Evolutionary conservation across 495 filamentous ascomycete species (phyloP), one percentile per base, ranked within the genome.

Genomic region (Penicillium simplicissimum): DNA sequence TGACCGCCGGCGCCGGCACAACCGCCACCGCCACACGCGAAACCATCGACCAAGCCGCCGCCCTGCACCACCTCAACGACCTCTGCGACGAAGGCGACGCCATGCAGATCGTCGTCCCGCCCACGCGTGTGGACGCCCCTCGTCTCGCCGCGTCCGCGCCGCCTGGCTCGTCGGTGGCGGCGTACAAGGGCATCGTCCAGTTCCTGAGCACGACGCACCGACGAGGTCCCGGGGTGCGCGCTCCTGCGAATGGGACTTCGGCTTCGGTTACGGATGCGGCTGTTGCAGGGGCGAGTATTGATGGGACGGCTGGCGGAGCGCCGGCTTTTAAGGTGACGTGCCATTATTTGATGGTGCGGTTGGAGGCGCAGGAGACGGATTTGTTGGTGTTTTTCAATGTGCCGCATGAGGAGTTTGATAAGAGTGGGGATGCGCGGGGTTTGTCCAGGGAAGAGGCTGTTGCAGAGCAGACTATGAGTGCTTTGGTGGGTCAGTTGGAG

Each of bases 361-460:
- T 98, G 28, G 84, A 84, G 74, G 78, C 84, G 63, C 82, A 96
- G 74, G 77, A 76, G 62, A 94, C 95, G 14, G 95, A 98, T 77
- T 69, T 98, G n/a, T 71, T 96, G 28, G 85, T 96, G 58, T 90
- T 91, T 33, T 84, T 96, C 71, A 98, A 98, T 77, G 89, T 96
- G 35, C 95, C 93, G 28, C 88, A 92, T 72, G 84, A 86, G 21
- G 88, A 91, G 53, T 86, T 92, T 61, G 77, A 78, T 64, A 72
- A 73, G 56, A 73, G 60, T 34, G 75, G 74, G 17, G 71, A 79
- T 66, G 43, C 56, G 66, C 67, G 15, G 40, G 74, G 59, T 31
- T 71, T 77, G 71, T 84, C 67, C 73, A 81, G 71, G 23, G 87
- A 85, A 74, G 82, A 85, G 73, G 85, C 83, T 63, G 76, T 93